Conservation (phyloP, 495 filamentous ascomycete genomes). For the Aspergillus bertholletiae region DNA sequence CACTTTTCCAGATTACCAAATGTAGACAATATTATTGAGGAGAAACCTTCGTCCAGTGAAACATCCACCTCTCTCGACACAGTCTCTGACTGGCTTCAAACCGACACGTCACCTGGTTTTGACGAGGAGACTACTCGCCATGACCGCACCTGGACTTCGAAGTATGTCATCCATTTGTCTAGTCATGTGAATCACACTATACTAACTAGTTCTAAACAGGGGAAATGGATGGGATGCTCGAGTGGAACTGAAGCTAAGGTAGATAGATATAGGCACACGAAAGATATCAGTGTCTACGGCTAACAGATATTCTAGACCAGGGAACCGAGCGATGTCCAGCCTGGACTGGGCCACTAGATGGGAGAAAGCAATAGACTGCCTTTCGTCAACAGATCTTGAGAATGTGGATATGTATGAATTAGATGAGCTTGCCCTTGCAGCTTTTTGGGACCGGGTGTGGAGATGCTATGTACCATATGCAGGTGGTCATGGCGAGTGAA, state of each 20-base stretch:
- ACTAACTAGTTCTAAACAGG: not conserved
- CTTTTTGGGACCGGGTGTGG: constrained; percentile 10
- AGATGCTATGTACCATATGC: constrained; percentile 8
- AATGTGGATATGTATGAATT: constrained; percentile 8
- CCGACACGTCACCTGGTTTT: not conserved
- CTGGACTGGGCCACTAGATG: constrained; percentile 8
- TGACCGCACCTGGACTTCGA: not conserved
- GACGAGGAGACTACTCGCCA: not conserved
- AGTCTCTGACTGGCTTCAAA: not conserved
- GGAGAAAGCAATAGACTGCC: constrained; percentile 1
- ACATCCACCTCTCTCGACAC: not conserved
- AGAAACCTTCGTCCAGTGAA: not conserved
- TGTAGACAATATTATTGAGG: not conserved
- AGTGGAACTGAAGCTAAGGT: not conserved
- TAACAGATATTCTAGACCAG: constrained; percentile 3
- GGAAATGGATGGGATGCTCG: not conserved
- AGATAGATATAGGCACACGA: no score
- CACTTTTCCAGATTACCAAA: not conserved
- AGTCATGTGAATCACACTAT: not conserved
- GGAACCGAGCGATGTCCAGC: not conserved
- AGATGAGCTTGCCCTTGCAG: constrained; percentile 6
- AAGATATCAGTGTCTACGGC: not conserved
- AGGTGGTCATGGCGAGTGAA: not conserved
- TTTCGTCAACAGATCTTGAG: not conserved
- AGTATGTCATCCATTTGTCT: not conserved